phyloP scores from a whole-genome alignment of 345 rosid genomes.

The Balakata baccata region DNA sequence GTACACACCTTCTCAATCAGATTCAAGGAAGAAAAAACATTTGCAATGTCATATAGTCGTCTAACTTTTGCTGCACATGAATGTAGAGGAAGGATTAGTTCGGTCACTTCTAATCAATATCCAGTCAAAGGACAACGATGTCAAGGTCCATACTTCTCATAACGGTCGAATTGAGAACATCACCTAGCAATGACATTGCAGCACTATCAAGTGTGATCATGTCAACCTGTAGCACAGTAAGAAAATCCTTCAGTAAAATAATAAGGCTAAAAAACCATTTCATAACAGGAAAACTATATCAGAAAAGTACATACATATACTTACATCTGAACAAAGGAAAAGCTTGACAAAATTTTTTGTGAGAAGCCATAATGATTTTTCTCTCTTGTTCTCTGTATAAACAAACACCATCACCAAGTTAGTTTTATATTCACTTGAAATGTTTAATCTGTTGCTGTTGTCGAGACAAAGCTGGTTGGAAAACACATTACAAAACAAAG shows the following conservation, averaged over 20 bases:
- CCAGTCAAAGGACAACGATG: conserved; percentile 11
- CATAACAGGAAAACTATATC: background rate
- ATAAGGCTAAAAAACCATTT: background rate
- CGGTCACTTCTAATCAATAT: background rate
- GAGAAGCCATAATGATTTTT: conserved; percentile 64
- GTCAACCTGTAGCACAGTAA: conserved; percentile 40
- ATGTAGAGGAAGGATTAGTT: conserved; percentile 16
- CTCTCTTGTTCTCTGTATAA: conserved; percentile 53
- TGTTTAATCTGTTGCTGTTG: background rate
- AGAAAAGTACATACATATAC: conserved; percentile 18
- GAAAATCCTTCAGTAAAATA: conserved; percentile 4
- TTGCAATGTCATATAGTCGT: conserved; percentile 80
- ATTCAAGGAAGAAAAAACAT: conserved; percentile 71
- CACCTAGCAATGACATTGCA: conserved; percentile 61
- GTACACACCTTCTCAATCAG: conserved; percentile 69
- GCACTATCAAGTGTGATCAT: conserved; percentile 67
- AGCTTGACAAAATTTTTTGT: conserved; percentile 79
- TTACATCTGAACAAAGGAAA: conserved; percentile 73
- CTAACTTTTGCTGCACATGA: conserved; percentile 68
- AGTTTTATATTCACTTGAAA: background rate
- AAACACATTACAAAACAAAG: conserved; percentile 4
- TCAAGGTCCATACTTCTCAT: conserved; percentile 53
- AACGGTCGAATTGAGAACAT: conserved; percentile 44
- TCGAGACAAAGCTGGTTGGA: background rate
- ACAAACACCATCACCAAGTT: conserved; percentile 14